A percentile compares a stretch with the other conserved stretches of the same genome.
Conservation (phyloP, 164 flowering plant genomes). For the Berberis vulgaris region DNA sequence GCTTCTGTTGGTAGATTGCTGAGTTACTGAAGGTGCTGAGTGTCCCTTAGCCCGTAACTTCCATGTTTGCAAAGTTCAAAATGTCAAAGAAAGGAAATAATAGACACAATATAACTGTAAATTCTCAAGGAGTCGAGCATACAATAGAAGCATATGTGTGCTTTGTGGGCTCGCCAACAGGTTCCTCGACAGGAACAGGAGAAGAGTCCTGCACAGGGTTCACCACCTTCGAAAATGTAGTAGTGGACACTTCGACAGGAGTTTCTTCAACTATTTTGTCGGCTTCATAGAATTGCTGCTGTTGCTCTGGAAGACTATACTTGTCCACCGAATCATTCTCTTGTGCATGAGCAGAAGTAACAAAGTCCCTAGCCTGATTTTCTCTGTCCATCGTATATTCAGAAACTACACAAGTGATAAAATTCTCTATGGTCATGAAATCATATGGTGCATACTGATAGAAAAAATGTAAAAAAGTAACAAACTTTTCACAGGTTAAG, state of each 20-base stretch:
- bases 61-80: neutral
- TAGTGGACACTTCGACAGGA: constrained; percentile 34
- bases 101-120: neutral
- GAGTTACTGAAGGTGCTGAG: constrained; percentile 32
- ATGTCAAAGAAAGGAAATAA: neutral
- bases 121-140: constrained; percentile 7
- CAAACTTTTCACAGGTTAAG: neutral
- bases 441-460: too few species aligned
- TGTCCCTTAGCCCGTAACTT: constrained; percentile 69
- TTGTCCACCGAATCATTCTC: constrained; percentile 49
- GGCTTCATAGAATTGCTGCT: constrained; percentile 32
- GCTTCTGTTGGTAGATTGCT: constrained; percentile 28
- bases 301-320: constrained; percentile 41
- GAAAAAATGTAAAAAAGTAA: neutral
- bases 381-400: constrained; percentile 49
- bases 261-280: constrained; percentile 39
- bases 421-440: neutral
- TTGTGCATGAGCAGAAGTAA: constrained; percentile 32
- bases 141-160: constrained; percentile 96
- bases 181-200: constrained; percentile 48
- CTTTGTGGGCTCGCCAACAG: constrained; percentile 63
- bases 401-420: constrained; percentile 14
- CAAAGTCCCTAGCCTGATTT: constrained; percentile 45
- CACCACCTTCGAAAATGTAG: constrained; percentile 28
- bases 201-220: constrained; percentile 33